phyloP scores from a whole-genome alignment of 768 basidiomycete genomes.

The Suillus weaverae region DNA sequence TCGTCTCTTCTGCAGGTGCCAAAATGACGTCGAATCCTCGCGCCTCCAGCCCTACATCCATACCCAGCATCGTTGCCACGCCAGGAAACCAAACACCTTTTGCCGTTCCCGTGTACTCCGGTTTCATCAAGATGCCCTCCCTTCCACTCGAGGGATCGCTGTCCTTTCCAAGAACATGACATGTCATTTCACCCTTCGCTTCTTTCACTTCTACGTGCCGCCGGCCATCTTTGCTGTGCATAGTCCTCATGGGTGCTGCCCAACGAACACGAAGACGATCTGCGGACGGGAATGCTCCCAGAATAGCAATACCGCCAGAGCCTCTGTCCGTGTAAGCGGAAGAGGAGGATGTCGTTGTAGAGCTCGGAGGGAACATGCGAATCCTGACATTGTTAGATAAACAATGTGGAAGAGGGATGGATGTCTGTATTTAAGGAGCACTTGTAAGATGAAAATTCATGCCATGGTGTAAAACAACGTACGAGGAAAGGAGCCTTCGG shows the following conservation, averaged over 20 bases:
- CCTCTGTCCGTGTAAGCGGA: conserved; percentile 48
- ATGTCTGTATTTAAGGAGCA: conserved; percentile 45
- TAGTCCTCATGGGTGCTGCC: conserved; percentile 61
- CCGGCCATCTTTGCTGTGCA: conserved; percentile 51
- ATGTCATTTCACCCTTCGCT: conserved; percentile 66
- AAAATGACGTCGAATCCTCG: conserved; percentile 71
- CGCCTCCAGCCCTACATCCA: conserved; percentile 71
- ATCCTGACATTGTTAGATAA: conserved; percentile 74
- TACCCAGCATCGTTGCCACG: conserved; percentile 78
- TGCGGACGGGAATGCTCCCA: conserved; percentile 76
- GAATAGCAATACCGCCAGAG: conserved; percentile 62
- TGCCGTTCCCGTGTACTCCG: conserved; percentile 74
- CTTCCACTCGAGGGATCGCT: conserved; percentile 36
- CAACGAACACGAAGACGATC: conserved; percentile 77
- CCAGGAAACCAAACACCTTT: conserved; percentile 82
- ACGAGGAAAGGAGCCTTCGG: conserved; percentile 77
- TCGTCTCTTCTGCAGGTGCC: conserved; percentile 48
- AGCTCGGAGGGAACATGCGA: conserved; percentile 66
- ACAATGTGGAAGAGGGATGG: conserved; percentile 77
- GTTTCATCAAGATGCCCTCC: conserved; percentile 60
- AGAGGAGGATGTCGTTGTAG: conserved; percentile 50
- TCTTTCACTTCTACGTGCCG: conserved; percentile 70
- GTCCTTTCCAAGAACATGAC: conserved; percentile 53
- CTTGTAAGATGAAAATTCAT: conserved; percentile 14
- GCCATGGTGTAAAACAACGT: conserved; percentile 19